Conservation (phyloP, 306 rosid genomes). For the Dryas drummondii region DNA sequence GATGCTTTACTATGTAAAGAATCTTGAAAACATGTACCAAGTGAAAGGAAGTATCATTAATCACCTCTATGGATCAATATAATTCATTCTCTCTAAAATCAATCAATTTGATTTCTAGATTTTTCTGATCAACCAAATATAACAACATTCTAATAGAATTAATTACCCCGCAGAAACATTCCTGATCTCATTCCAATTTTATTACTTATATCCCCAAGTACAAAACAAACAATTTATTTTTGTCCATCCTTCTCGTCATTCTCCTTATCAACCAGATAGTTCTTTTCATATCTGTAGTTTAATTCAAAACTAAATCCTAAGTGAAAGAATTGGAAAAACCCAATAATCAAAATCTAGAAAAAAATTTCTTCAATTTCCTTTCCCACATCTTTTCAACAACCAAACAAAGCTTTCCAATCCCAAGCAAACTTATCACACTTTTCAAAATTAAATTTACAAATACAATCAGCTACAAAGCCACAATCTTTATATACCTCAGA, state of each 20-base stretch:
- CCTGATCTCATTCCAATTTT: not conserved
- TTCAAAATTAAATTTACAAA: not conserved
- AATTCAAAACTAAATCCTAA: not conserved
- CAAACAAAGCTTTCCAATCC: conserved; percentile 15
- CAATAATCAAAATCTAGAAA: not conserved
- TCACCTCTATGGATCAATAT: not conserved
- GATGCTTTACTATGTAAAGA: not conserved
- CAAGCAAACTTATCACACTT: not conserved
- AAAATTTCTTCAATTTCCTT: not conserved
- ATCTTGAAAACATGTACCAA: not conserved
- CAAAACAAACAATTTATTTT: not conserved
- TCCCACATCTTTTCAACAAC: not conserved
- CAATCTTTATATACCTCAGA: conserved; percentile 67
- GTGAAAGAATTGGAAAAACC: not conserved
- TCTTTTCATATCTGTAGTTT: not conserved
- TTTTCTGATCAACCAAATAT: conserved; percentile 1
- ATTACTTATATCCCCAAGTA: not conserved
- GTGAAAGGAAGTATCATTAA: conserved; percentile 2
- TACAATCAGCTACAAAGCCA: not conserved
- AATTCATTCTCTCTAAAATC: not conserved
- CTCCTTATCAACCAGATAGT: not conserved
- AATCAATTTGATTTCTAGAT: not conserved
- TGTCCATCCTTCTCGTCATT: conserved; percentile 3
- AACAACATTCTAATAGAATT: not conserved
- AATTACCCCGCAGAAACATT: not conserved